phyloP scores from a whole-genome alignment of 164 flowering plant genomes.

The Protea cynaroides region DNA sequence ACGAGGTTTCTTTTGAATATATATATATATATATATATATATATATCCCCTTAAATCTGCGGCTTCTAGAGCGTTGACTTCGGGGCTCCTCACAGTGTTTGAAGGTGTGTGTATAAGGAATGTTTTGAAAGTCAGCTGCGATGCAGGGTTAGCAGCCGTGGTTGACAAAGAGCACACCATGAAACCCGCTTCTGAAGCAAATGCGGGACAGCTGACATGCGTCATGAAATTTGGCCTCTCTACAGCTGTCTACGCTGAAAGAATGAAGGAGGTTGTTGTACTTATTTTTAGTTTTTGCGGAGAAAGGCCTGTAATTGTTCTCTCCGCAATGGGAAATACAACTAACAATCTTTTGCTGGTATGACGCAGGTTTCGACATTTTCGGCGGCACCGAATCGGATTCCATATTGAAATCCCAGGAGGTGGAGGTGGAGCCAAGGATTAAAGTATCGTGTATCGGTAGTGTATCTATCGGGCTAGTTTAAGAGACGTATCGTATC shows the following conservation, averaged over 20 bases:
- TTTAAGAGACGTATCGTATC: too few relatives aligned
- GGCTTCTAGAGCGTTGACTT: conserved; percentile 12
- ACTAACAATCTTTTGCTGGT: conserved; percentile 76
- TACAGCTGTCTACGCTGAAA: conserved; percentile 71
- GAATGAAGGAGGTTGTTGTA: conserved; percentile 86
- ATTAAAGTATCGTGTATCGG: too few relatives aligned
- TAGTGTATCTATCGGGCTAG: too few relatives aligned
- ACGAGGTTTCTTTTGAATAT: too few relatives aligned
- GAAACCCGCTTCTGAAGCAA: conserved; percentile 16
- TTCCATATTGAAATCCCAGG: too few relatives aligned
- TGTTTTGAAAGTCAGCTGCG: conserved; percentile 27
- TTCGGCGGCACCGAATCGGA: too few relatives aligned
- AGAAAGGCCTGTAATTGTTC: conserved; percentile 87
- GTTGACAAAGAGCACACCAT: conserved; percentile 24
- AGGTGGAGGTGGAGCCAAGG: too few relatives aligned
- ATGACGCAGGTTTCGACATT: conserved; percentile 4
- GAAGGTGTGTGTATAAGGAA: conserved; percentile 14
- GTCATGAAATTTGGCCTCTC: conserved; percentile 99
- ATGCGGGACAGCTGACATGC: conserved; percentile 38
- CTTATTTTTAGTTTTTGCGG: conserved; percentile 70
- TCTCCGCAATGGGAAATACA: too few relatives aligned
- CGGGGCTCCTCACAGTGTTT: conserved; percentile 6
- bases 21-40: too few relatives aligned
- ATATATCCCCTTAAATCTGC: conserved; percentile 16
- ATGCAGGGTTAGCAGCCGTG: conserved; percentile 23